Percentiles rank a stretch among this genome's conserved stretches.
phyloP scores from a whole-genome alignment of 371 early-diverging fungal species.

The Mortierella sp. region DNA sequence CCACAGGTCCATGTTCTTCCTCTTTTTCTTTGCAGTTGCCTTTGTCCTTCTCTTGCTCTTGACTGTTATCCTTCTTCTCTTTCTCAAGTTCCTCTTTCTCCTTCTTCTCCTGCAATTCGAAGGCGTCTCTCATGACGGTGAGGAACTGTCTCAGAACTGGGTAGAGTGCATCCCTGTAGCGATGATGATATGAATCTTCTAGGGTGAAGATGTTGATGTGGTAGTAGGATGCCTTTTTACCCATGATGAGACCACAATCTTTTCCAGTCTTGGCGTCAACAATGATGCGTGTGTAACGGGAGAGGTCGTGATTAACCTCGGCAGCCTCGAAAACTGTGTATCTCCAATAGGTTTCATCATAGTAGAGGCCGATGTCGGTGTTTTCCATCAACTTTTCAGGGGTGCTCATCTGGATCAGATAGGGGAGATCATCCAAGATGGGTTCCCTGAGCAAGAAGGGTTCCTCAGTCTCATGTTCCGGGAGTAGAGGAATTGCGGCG shows the following conservation, averaged over 20 bases:
- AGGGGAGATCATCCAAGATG: conserved; percentile 32
- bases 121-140: not conserved
- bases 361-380: conserved; percentile 15
- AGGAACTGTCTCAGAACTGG: conserved; percentile 34
- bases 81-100: conserved; percentile 4
- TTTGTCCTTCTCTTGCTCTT: not conserved
- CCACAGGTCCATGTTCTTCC: not conserved
- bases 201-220: conserved; percentile 12
- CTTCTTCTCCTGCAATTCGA: conserved; percentile 12
- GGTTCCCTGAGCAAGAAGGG: conserved; percentile 9
- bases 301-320: not conserved
- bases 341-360: conserved; percentile 27
- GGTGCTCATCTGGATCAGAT: conserved; percentile 27
- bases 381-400: conserved; percentile 6
- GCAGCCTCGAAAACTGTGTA: conserved; percentile 17
- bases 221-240: not conserved
- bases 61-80: not conserved
- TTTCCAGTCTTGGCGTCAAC: conserved; percentile 20
- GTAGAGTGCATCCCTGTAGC: conserved; percentile 21
- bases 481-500: not conserved
- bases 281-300: conserved; percentile 15
- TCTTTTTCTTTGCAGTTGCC: conserved; percentile 3
- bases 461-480: conserved; percentile 1
- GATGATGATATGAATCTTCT: conserved; percentile 21
- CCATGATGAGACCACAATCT: conserved; percentile 31